phyloP scores from a whole-genome alignment of 1,284 basidiomycete species.

The Fomitopsis pinicola region DNA sequence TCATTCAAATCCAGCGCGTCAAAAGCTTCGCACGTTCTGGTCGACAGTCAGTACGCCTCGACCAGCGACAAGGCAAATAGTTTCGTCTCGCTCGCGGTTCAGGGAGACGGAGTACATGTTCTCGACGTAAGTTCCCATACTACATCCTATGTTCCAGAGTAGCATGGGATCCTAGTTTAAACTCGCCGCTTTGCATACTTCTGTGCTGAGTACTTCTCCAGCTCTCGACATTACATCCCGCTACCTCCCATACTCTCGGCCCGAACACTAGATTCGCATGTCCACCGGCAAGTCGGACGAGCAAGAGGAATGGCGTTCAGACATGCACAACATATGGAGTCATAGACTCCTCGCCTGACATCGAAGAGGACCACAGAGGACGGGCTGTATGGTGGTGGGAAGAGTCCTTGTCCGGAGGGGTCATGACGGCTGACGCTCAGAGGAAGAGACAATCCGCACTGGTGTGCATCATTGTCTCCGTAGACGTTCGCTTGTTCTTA shows the following conservation, averaged over 20 bases:
- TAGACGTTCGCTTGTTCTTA: background rate
- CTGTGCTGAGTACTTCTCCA: slow-evolving; percentile 23
- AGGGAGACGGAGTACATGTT: slow-evolving; percentile 69
- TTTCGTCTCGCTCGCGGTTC: slow-evolving; percentile 59
- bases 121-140: slow-evolving; percentile 51
- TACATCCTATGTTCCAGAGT: background rate
- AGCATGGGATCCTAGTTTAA: background rate
- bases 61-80: slow-evolving; percentile 36
- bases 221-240: slow-evolving; percentile 62
- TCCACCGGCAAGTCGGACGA: slow-evolving; percentile 45
- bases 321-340: slow-evolving; percentile 53
- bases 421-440: slow-evolving; percentile 23
- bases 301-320: slow-evolving; percentile 30
- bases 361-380: slow-evolving; percentile 35
- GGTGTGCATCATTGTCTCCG: slow-evolving; percentile 34
- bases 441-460: slow-evolving; percentile 36
- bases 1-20: slow-evolving; percentile 4
- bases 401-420: slow-evolving; percentile 42
- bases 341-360: slow-evolving; percentile 44
- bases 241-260: slow-evolving; percentile 63
- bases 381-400: slow-evolving; percentile 61
- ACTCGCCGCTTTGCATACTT: background rate
- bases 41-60: slow-evolving; percentile 34
- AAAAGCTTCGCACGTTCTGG: slow-evolving; percentile 30
- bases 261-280: slow-evolving; percentile 58